phyloP scores from a whole-genome alignment of 805 yeast genomes.

The Brettanomyces naardenensis region DNA sequence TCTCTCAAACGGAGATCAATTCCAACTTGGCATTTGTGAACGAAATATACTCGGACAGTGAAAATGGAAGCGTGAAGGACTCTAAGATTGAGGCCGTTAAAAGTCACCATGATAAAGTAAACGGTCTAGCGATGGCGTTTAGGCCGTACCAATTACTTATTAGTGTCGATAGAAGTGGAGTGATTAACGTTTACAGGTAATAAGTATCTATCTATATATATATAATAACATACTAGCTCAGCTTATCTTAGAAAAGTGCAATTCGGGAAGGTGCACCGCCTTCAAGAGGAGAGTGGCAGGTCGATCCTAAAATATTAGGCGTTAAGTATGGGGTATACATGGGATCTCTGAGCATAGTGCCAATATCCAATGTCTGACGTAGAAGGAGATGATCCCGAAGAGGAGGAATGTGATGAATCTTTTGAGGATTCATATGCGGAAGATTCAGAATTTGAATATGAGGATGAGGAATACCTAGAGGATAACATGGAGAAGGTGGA shows the following conservation, averaged over 20 bases:
- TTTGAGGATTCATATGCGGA: no score
- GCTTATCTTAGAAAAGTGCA: no score
- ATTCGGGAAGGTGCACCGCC: no score
- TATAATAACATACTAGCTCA: no score
- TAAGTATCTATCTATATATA: no score
- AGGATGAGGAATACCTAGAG: constrained; percentile 6
- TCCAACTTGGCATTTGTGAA: constrained; percentile 33
- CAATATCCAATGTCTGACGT: no score
- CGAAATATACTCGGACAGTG: constrained; percentile 24
- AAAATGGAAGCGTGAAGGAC: constrained; percentile 15
- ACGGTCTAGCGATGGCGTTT: constrained; percentile 1
- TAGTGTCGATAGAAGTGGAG: constrained; percentile 62
- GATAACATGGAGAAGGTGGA: not conserved
- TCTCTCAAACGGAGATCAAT: constrained; percentile 28
- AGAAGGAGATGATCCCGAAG: constrained; percentile 16
- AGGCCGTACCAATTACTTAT: constrained; percentile 41
- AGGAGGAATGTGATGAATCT: constrained; percentile 12
- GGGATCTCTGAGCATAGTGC: no score
- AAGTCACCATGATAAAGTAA: constrained; percentile 5
- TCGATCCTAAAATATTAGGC: no score
- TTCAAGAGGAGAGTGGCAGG: no score
- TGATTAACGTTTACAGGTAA: constrained; percentile 48
- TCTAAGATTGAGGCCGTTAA: constrained; percentile 36
- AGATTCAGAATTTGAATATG: constrained; percentile 6
- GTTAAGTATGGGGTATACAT: no score